Base-by-base conservation (phyloP, 495 filamentous ascomycete species). In the Penicillium argentinense region DNA sequence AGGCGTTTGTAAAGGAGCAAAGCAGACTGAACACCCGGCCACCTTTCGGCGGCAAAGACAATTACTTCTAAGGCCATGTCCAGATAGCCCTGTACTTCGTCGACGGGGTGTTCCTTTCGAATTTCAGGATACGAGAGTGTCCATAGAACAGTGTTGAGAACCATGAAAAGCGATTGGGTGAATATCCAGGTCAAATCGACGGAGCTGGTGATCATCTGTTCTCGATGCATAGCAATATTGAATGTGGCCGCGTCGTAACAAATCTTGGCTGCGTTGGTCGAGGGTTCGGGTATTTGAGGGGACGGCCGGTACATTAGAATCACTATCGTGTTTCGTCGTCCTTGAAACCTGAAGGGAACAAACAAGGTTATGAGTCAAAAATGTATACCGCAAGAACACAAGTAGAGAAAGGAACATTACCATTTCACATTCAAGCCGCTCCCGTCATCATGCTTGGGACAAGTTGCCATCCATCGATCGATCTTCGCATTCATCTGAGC, bases 101-200 rank as follows among this genome's bases (percentile, higher is more conserved):
- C 83, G 18, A 80, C 79, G 11, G 70, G 56, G 63, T 95, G 82
- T 19, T 79, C 67, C 34, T 72, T 73, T 17, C 92, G 86, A 34
- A 96, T 80, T 45, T 91, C 88, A 9, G 84, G 78, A 57, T 92
- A 95, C 3, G 88, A 92, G 17, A 95, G 76, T 6, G 84, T 76
- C 92, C 92, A 97, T 2, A 97, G 79, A 25, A 95, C 77, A 17
- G 87, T 89, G 56, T 93, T 92, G 29, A 96, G 74, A 12, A 85
- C 82, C 79, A 89, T 89, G 67, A 95, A 96, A 16, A 96, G 74
- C 27, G 86, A 79, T 47, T 95, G 79, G 6, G 92, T 80, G 59
- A 95, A 96, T 27, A 95, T 83, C 89, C 91, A 97, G 3, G 89
- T 95, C 43, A 96, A 70, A 58, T 96, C 92, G 16, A 92, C 83